Conservation (phyloP, 371 early-diverging fungal species). For the Syncephalastrum contaminatum region DNA sequence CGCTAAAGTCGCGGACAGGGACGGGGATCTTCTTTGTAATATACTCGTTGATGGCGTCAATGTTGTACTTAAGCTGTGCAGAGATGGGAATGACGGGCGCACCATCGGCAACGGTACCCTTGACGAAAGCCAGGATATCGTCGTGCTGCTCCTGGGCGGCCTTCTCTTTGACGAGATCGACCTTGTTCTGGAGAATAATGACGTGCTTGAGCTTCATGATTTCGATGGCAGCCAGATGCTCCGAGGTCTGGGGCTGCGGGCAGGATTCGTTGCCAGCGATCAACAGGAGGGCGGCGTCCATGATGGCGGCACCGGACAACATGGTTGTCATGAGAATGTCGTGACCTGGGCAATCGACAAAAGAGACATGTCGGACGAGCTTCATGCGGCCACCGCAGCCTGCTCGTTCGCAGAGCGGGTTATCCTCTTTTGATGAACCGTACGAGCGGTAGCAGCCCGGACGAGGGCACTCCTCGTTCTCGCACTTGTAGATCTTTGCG, state of each 20-base stretch:
- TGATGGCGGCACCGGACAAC: slow-evolving; percentile 99
- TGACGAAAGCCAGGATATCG: slow-evolving; percentile 93
- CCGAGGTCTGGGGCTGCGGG: slow-evolving; percentile 99
- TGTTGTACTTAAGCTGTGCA: slow-evolving; percentile 99
- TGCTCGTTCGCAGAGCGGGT: slow-evolving; percentile 89
- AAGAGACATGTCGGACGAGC: slow-evolving; percentile 96
- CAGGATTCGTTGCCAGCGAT: slow-evolving; percentile 99
- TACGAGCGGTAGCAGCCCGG: slow-evolving; percentile 96
- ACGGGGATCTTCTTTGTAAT: slow-evolving; percentile 98
- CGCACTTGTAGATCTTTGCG: slow-evolving; percentile 99
- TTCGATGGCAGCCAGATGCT: slow-evolving; percentile 99
- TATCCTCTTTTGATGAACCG: slow-evolving; percentile 82
- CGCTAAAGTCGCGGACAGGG: slow-evolving; percentile 93
- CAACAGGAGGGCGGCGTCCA: slow-evolving; percentile 99
- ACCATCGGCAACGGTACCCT: slow-evolving; percentile 94
- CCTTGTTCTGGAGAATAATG: slow-evolving; percentile 99
- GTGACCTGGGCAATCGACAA: slow-evolving; percentile 99
- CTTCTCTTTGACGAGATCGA: slow-evolving; percentile 97
- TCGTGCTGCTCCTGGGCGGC: slow-evolving; percentile 96
- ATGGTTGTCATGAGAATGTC: slow-evolving; percentile 99
- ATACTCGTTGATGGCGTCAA: slow-evolving; percentile 99
- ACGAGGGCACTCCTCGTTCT: slow-evolving; percentile 88
- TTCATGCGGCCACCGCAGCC: slow-evolving; percentile 91
- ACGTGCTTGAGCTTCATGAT: slow-evolving; percentile 99
- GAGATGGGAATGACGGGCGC: slow-evolving; percentile 99